Evolutionary conservation across 305 asterid species (phyloP).

Genomic region (Fraxinus nigra): DNA sequence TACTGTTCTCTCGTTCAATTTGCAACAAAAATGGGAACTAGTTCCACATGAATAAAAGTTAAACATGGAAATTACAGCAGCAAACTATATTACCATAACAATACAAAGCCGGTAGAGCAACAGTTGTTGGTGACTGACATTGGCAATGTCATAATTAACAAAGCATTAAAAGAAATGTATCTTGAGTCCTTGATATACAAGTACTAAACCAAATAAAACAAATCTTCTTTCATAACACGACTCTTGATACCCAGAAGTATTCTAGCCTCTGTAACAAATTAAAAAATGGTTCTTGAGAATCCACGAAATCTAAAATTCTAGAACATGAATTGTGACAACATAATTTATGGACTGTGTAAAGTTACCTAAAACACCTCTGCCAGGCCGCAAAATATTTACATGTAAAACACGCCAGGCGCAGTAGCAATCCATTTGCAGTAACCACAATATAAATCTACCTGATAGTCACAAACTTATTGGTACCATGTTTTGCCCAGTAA

Average conservation of each 20-base stretch:
- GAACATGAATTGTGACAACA: conserved; percentile 22
- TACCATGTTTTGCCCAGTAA: conserved; percentile 98
- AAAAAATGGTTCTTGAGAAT: conserved; percentile 35
- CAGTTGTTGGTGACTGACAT: not conserved
- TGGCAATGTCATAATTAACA: not conserved
- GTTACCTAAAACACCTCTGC: conserved; percentile 32
- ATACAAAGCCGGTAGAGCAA: not conserved
- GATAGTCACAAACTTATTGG: conserved; percentile 95
- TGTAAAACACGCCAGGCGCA: conserved; percentile 41
- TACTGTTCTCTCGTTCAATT: not conserved
- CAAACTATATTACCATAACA: not conserved
- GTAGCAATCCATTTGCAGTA: conserved; percentile 21
- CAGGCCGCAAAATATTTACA: conserved; percentile 61
- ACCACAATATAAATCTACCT: conserved; percentile 47
- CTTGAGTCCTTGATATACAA: conserved; percentile 23
- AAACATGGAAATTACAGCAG: not conserved
- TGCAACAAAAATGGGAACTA: not conserved
- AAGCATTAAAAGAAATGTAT: conserved; percentile 3
- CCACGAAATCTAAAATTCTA: conserved; percentile 29
- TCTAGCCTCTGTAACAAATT: conserved; percentile 37
- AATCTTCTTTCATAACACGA: conserved; percentile 41
- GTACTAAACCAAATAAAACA: conserved; percentile 30
- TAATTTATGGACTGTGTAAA: conserved; percentile 30
- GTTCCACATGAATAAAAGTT: not conserved
- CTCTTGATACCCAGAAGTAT: conserved; percentile 37